Percentiles rank a stretch among this genome's conserved stretches.
Evolutionary conservation across 495 filamentous ascomycete species (phyloP).

Genomic region (Neurospora sp.): DNA sequence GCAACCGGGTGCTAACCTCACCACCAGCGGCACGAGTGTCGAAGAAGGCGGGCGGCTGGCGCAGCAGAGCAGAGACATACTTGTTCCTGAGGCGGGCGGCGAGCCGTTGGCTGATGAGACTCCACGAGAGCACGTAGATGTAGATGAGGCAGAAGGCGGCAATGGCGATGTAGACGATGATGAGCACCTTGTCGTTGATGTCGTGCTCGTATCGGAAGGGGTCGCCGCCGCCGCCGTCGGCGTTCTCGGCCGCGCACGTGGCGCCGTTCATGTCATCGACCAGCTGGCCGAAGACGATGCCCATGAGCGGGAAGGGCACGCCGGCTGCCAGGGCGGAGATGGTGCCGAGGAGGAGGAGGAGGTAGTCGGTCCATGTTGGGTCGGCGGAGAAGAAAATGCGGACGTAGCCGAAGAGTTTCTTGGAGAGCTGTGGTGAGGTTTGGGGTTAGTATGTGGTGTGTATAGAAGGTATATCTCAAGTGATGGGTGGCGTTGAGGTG

Average conservation of each 20-base stretch:
- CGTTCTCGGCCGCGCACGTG: constrained; percentile 32
- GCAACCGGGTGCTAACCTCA: constrained; percentile 51
- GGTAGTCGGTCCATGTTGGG: constrained; percentile 33
- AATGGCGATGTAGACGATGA: constrained; percentile 52
- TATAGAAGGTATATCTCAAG: background rate
- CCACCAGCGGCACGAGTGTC: constrained; percentile 41
- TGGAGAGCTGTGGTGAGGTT: background rate
- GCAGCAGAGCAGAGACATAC: constrained; percentile 47
- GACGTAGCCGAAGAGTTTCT: constrained; percentile 5
- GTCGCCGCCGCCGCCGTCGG: constrained; percentile 11
- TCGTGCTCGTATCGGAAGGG: constrained; percentile 24
- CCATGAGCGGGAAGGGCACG: constrained; percentile 56
- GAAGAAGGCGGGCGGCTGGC: constrained; percentile 52
- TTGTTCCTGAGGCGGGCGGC: constrained; percentile 49
- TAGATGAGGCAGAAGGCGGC: constrained; percentile 53
- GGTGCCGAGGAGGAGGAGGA: constrained; percentile 39
- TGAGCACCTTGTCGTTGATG: constrained; percentile 49
- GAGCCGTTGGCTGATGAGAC: constrained; percentile 48
- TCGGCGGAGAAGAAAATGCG: constrained; percentile 21
- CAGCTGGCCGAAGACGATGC: constrained; percentile 56
- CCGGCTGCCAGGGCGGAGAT: constrained; percentile 50
- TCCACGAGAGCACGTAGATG: constrained; percentile 46
- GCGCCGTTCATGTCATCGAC: constrained; percentile 53
- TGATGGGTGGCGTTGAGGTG: background rate
- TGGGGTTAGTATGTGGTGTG: background rate